Percentiles rank a stretch among this genome's conserved stretches.
Evolutionary conservation across 345 rosid species (phyloP).

Genomic region (Passiflora organensis): DNA sequence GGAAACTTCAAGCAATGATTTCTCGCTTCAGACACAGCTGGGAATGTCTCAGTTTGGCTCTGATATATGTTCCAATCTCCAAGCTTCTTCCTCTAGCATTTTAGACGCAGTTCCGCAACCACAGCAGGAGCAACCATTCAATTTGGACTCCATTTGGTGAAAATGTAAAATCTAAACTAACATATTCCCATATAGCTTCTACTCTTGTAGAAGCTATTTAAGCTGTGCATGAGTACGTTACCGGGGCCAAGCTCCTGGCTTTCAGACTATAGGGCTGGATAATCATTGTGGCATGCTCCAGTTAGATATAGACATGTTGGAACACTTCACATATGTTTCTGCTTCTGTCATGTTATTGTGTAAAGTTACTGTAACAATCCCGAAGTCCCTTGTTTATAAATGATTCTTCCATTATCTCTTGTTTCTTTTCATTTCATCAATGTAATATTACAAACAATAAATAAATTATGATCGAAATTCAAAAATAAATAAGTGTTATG

Average conservation of each 20-base stretch:
- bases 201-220: background rate
- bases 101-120: slow-evolving; percentile 26
- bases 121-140: slow-evolving; percentile 73
- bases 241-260: no score
- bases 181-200: slow-evolving; percentile 7
- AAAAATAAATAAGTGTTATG: background rate
- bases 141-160: slow-evolving; percentile 83
- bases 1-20: slow-evolving; percentile 26
- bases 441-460: no score
- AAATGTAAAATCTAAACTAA: slow-evolving; percentile 16
- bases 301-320: background rate
- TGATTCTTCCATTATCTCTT: no score
- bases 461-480: background rate
- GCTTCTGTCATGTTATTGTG: background rate
- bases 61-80: slow-evolving; percentile 35
- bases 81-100: slow-evolving; percentile 55
- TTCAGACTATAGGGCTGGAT: no score
- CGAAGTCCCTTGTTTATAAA: no score
- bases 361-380: background rate
- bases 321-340: background rate
- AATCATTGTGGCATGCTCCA: no score
- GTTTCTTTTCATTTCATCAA: no score
- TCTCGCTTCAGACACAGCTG: slow-evolving; percentile 32
- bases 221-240: background rate
- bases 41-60: slow-evolving; percentile 23